Conservation (phyloP, 208 protist species). For the Spongospora subterranea region DNA sequence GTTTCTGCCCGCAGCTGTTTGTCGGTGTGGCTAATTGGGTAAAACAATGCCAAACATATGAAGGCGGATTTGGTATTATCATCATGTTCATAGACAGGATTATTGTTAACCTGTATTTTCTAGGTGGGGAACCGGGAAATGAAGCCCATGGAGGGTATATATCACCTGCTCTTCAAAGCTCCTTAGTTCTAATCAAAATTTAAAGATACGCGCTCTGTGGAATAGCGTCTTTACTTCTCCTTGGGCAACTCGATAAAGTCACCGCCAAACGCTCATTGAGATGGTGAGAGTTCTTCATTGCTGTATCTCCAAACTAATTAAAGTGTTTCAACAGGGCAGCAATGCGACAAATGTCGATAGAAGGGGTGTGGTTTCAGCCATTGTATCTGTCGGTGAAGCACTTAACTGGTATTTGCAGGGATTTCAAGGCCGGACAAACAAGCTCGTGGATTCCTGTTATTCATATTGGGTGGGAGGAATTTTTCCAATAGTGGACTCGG, state of each 20-base stretch:
- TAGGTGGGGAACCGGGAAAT: constrained; percentile 20
- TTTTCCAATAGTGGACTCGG: constrained; percentile 55
- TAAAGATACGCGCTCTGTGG: constrained; percentile 64
- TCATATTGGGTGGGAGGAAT: constrained; percentile 67
- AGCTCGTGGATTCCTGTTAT: constrained; percentile 71
- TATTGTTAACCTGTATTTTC: background rate
- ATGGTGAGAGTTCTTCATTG: constrained; percentile 42
- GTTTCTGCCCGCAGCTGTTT: background rate
- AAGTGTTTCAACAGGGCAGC: constrained; percentile 53
- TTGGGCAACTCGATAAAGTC: constrained; percentile 52
- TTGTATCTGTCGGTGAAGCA: background rate
- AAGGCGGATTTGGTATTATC: constrained; percentile 61
- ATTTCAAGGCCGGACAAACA: constrained; percentile 69
- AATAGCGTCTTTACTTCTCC: constrained; percentile 52
- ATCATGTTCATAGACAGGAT: background rate
- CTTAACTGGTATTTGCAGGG: background rate
- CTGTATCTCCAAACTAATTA: background rate
- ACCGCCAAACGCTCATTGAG: constrained; percentile 15
- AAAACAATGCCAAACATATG: constrained; percentile 65
- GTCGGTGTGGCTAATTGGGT: constrained; percentile 55
- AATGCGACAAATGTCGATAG: constrained; percentile 57
- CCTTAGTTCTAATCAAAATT: background rate
- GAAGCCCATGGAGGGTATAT: constrained; percentile 69
- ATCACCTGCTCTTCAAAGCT: background rate
- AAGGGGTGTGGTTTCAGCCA: constrained; percentile 20